These are phyloP conservation scores for Salix arbutifolia DNA, from an alignment of 345 rosid genomes.

Conservation along the genomic window DNA sequence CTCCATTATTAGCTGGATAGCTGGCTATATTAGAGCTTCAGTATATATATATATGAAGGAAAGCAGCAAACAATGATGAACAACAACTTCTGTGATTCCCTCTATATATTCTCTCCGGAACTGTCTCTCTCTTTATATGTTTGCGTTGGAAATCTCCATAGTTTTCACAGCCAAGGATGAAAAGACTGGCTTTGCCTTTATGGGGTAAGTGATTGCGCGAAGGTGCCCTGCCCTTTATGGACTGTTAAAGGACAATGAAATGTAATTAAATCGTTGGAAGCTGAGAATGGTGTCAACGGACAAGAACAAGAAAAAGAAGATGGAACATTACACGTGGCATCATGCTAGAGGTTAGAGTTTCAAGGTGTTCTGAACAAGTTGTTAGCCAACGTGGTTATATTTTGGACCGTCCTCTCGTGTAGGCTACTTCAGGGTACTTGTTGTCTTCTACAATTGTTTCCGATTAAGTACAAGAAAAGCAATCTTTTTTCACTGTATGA, in stretches of 20 bases:
- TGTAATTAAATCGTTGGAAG: neutral
- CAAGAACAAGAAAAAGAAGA: neutral
- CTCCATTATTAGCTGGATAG: conserved; percentile 9
- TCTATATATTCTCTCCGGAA: neutral
- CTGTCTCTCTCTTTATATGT: neutral
- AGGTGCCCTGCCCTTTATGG: neutral
- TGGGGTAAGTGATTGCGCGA: neutral
- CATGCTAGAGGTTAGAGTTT: neutral
- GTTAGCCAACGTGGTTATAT: neutral
- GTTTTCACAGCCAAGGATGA: conserved; percentile 11
- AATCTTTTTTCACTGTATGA: too few relatives aligned
- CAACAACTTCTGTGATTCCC: neutral
- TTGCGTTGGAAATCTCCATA: conserved; percentile 15
- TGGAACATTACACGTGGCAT: neutral
- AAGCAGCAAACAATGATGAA: neutral
- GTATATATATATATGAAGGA: neutral
- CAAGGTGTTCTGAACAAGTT: neutral
- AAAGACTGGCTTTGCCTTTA: neutral
- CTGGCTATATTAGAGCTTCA: neutral
- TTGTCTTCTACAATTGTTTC: neutral
- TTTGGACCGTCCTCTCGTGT: neutral
- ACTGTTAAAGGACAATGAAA: neutral
- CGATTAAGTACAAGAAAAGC: neutral
- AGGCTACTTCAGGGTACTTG: neutral
- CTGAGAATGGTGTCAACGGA: conserved; percentile 17